Base-by-base conservation (phyloP, 257 asterid genomes). In the Fraxinus excelsior region DNA sequence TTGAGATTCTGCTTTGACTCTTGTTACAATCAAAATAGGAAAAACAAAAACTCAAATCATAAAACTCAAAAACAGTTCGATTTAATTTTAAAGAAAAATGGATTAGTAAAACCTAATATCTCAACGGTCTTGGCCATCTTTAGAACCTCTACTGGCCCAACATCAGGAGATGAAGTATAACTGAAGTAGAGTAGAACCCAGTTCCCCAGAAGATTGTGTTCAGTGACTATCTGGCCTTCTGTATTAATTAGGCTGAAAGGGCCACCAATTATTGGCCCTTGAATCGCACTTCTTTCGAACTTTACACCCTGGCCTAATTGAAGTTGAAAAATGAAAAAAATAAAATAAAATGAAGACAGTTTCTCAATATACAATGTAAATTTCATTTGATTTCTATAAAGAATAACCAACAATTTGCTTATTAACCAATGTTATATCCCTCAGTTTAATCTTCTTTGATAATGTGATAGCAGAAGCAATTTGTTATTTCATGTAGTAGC, bases 141-240 rank as follows among this genome's bases (percentile, higher is more conserved):
- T 76, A 81, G 92, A 85, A 91, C 89, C 88, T 93, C 99, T 35
- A 94, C 90, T 23, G 99, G 98, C 78, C 99, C 99, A 82, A 93
- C 84, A 84, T 96, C 99, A 70, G 99, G 99, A 79, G 99, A 96
- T 51, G 97, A 89, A 79, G 98, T 96, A 81, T 93, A 93, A 67
- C 97, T 96, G 35, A 96, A 96, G 83, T 91, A 91, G 67, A 93
- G 74, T 75, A 96, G 96, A 84, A 93, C 92, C 98, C 99, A 96
- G 79, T 87, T 90, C 62, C 97, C 98, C 74, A 84, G 80, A 83
- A 93, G 90, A 86, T 82, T 86, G 76, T 85, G 87, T 81, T 96
- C 97, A 19, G 92, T 96, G 65, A 96, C 91, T 72, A 80, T 14
- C 46, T 21, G 90, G n/a, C 91, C 88, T 80, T 93, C 93, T 53